Percentiles rank a stretch among this genome's conserved stretches.
Evolutionary conservation across 2,329 filamentous ascomycete genomes (phyloP).

Genomic region (Colletotrichum camelliae): DNA sequence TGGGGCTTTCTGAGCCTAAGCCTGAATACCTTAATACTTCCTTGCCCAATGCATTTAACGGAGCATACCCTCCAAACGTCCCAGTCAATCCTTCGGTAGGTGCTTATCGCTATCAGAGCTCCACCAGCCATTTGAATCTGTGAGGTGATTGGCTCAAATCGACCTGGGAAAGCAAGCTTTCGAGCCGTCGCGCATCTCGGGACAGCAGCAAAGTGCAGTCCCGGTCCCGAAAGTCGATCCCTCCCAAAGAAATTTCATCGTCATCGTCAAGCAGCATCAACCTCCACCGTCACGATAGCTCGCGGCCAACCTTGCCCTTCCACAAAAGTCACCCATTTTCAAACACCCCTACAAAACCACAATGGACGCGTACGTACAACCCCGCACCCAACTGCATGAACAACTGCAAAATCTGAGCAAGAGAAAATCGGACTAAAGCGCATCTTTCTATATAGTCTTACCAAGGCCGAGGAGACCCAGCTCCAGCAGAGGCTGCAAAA

Average conservation of each 20-base stretch:
- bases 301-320: not conserved
- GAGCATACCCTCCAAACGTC: not conserved
- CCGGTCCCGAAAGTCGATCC: not conserved
- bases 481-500: conserved; percentile 94
- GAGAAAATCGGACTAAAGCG: conserved; percentile 21
- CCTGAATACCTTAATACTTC: not conserved
- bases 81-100: not conserved
- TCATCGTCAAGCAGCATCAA: conserved; percentile 14
- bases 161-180: conserved; percentile 19
- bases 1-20: not conserved
- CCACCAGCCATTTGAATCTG: not conserved
- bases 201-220: not conserved
- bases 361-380: conserved; percentile 27
- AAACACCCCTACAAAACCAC: not conserved
- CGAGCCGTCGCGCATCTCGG: not conserved
- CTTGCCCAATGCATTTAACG: conserved; percentile 3
- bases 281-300: not conserved
- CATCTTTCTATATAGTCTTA: conserved; percentile 59
- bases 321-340: not conserved
- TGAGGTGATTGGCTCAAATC: not conserved
- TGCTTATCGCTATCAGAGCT: conserved; percentile 15
- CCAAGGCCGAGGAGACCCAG: conserved; percentile 83
- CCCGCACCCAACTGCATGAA: not conserved
- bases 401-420: not conserved
- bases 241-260: conserved; percentile 25